These are phyloP conservation scores for Ailanthus altissimus DNA, from an alignment of 345 rosid species.

Conservation along the genomic window DNA sequence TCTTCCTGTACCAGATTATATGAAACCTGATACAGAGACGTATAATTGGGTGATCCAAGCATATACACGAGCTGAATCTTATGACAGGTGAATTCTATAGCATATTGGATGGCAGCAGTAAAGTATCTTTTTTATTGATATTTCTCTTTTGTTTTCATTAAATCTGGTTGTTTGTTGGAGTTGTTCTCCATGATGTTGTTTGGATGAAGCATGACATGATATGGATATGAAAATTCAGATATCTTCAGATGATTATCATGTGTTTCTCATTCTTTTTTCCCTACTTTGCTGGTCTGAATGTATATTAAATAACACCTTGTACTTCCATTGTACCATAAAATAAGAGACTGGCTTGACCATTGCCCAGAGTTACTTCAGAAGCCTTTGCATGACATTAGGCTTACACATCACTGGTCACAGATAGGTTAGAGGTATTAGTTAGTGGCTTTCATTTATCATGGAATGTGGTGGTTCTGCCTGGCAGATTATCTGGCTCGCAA, in stretches of 20 bases:
- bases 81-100: slow-evolving; percentile 67
- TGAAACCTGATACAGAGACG: slow-evolving; percentile 94
- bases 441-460: neutral
- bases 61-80: slow-evolving; percentile 93
- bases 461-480: neutral
- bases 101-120: neutral
- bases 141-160: no score
- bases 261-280: neutral
- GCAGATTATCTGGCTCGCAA: neutral
- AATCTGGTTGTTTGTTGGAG: neutral
- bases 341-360: neutral
- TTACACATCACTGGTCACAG: neutral
- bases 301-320: neutral
- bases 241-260: neutral
- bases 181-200: neutral
- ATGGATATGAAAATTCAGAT: slow-evolving; percentile 7
- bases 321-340: neutral
- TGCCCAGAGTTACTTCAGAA: neutral
- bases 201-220: neutral
- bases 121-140: neutral
- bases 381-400: neutral
- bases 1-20: slow-evolving; percentile 56
- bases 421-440: neutral
- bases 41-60: slow-evolving; percentile 99
- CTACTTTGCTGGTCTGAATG: neutral